These are phyloP conservation scores for Trichosanthes cucumerina DNA, from an alignment of 306 rosid genomes.

Conservation along the genomic window DNA sequence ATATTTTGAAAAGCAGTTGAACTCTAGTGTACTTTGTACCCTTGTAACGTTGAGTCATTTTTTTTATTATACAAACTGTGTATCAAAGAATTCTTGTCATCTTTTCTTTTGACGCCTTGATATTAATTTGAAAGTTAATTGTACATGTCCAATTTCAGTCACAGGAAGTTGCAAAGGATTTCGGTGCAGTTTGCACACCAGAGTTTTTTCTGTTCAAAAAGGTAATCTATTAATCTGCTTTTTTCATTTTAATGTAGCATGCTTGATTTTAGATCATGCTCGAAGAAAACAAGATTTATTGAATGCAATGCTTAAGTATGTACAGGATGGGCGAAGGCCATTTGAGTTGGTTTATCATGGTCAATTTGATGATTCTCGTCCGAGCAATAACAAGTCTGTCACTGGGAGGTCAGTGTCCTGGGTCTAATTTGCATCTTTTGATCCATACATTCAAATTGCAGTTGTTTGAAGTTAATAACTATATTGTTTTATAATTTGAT, in stretches of 20 bases:
- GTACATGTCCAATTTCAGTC: slow-evolving; percentile 39
- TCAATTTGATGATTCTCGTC: slow-evolving; percentile 93
- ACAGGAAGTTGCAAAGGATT: slow-evolving; percentile 72
- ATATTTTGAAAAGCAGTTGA: background rate
- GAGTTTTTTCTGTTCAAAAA: slow-evolving; percentile 78
- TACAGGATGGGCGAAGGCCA: slow-evolving; percentile 95
- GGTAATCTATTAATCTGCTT: slow-evolving; percentile 27
- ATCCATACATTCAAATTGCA: slow-evolving; percentile 3
- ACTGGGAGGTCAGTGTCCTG: slow-evolving; percentile 69
- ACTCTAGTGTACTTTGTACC: background rate
- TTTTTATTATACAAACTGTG: background rate
- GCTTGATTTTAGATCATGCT: background rate
- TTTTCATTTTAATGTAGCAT: background rate
- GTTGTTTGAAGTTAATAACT: slow-evolving; percentile 18
- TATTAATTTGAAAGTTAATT: background rate
- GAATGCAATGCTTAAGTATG: background rate
- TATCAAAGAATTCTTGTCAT: background rate
- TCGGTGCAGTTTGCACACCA: slow-evolving; percentile 91
- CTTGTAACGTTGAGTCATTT: background rate
- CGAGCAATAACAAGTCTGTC: slow-evolving; percentile 54
- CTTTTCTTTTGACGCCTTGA: background rate
- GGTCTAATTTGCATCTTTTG: background rate
- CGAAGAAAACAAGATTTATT: background rate
- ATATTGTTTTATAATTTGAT: background rate
- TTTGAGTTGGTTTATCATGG: slow-evolving; percentile 91